Evolutionary conservation across 345 rosid species (phyloP), one percentile per base, ranked within the genome.

Genomic region (Ceriops zippeliana): DNA sequence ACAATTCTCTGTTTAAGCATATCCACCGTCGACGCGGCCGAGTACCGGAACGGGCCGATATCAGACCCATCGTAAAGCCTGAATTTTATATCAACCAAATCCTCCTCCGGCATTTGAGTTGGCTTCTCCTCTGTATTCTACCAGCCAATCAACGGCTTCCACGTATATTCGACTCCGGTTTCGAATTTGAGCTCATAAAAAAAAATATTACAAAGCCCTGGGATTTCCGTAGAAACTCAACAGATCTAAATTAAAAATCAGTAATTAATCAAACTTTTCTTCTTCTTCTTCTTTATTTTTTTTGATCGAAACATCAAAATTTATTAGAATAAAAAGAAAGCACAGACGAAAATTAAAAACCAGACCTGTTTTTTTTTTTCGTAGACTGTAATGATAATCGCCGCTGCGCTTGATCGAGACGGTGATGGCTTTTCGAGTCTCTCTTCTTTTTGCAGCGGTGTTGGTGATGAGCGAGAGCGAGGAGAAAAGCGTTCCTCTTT

Each of bases 51-150:
- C 0, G 98, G 98, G 8, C 98, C 98, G 82, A 92, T 83, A 63
- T 92, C 98, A 30, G 96, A 90, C 60, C 96, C 98, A 77, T 92
- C 98, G 73, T 83, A 92, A 60, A 92, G 78, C 84, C 96, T 86
- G 82, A 92, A 92, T 76, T 89, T 88, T 72, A 92, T 84, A 81
- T 92, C 96, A 60, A 88, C 78, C 61, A 87, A 81, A 54, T 86
- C 96, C 73, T 88, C 98, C 74, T 90, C 98, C 85, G 88, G 83
- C 98, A 88, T 90, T 75, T 89, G 71, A 52, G 78, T 70, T 71
- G 69, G 74, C 81, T 75, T 61, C 61, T 68, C 21, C 61, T 24
- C 31, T 54, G 69, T 67, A 64, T 27, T 52, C 19, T 32, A 62
- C 67, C 69, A 38, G 53, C 66, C 68, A 51, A 70, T 66, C 70